Conservation (phyloP, 2,329 filamentous ascomycete genomes). For the Neofusicoccum ribis region DNA sequence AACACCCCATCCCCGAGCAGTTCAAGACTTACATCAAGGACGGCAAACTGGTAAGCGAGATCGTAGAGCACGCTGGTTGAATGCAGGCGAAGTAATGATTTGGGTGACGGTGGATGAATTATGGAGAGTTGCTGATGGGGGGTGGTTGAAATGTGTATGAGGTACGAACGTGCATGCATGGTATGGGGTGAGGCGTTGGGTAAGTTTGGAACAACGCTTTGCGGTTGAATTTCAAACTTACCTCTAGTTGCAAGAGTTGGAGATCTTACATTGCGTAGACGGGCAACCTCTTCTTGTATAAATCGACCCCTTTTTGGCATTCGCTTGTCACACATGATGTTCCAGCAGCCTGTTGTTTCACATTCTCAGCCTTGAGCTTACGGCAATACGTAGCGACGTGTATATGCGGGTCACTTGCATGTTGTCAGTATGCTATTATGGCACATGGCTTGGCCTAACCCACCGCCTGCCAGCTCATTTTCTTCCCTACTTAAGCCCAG, state of each 20-base stretch:
- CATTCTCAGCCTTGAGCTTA: too few species aligned
- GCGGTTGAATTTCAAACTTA: not conserved
- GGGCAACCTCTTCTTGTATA: constrained; percentile 10
- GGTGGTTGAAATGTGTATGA: not conserved
- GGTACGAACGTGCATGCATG: not conserved
- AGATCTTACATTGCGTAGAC: constrained; percentile 3
- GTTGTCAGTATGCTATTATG: too few species aligned
- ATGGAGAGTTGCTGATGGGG: not conserved
- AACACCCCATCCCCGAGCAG: constrained; percentile 86
- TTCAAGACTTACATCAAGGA: constrained; percentile 78
- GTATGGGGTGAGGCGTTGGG: not conserved
- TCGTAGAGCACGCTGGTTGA: constrained; percentile 88
- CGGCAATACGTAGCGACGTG: too few species aligned
- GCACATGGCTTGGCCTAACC: too few species aligned
- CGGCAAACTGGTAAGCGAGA: constrained; percentile 82
- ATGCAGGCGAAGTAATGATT: not conserved
- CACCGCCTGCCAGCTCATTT: too few species aligned
- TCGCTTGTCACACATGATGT: not conserved
- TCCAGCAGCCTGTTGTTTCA: too few species aligned
- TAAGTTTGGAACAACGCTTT: not conserved
- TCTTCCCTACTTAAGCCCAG: too few species aligned
- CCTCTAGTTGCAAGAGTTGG: not conserved
- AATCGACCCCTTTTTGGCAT: not conserved
- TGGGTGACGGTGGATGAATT: not conserved
- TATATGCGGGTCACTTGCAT: too few species aligned